A percentile compares a stretch with the other conserved stretches of the same genome.
phyloP scores from a whole-genome alignment of 768 basidiomycete species.

The Phlebiopsis flavidoalba region DNA sequence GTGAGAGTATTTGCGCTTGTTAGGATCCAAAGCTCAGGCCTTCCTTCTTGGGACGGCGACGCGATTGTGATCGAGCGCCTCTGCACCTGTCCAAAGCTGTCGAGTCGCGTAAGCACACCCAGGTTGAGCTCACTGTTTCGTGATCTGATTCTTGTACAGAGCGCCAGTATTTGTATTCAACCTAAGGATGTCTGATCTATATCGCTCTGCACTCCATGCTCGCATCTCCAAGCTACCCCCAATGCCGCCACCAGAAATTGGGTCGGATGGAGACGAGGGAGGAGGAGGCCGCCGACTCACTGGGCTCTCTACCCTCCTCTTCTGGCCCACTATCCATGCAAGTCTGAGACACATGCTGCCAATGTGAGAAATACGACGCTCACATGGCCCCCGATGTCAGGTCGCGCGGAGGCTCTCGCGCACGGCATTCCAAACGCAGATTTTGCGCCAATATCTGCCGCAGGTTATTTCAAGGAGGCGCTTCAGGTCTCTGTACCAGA shows the following conservation, averaged over 20 bases:
- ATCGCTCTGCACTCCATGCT: slow-evolving; percentile 73
- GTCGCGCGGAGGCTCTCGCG: not conserved
- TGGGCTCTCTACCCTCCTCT: slow-evolving; percentile 57
- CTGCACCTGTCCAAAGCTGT: not conserved
- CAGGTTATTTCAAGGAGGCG: slow-evolving; percentile 74
- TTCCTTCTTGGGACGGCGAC: not conserved
- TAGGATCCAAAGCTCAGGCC: slow-evolving; percentile 3
- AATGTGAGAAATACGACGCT: not conserved
- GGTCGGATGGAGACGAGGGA: slow-evolving; percentile 35
- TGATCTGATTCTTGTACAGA: not conserved
- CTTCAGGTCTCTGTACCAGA: slow-evolving; percentile 65
- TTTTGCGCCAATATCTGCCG: slow-evolving; percentile 75
- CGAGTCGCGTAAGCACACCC: not conserved
- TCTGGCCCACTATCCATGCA: slow-evolving; percentile 59
- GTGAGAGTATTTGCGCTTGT: not conserved
- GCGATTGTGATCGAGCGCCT: not conserved
- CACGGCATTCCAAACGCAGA: slow-evolving; percentile 49
- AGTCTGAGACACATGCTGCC: not conserved
- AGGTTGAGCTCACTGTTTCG: not conserved
- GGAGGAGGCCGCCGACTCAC: slow-evolving; percentile 49
- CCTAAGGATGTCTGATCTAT: slow-evolving; percentile 59
- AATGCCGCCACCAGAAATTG: slow-evolving; percentile 40
- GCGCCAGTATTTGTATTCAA: not conserved
- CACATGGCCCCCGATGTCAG: not conserved
- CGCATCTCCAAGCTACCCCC: slow-evolving; percentile 71